These are phyloP conservation scores for Quercus robur DNA, from an alignment of 306 rosid genomes.

Conservation along the genomic window DNA sequence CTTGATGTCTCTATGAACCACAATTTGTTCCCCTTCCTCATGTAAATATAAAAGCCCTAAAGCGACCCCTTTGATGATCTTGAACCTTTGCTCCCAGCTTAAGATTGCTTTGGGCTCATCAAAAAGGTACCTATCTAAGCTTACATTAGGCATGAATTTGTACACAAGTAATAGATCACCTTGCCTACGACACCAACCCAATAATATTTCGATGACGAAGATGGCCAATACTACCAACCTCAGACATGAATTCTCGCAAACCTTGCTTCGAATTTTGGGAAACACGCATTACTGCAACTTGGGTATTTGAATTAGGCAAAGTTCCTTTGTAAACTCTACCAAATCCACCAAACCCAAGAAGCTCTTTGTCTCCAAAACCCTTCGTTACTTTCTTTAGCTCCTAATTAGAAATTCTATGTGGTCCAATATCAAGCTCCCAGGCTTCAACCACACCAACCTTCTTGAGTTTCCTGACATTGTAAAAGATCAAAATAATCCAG, in stretches of 20 bases:
- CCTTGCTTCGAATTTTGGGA: conserved; percentile 30
- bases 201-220: conserved; percentile 29
- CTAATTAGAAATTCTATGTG: conserved; percentile 14
- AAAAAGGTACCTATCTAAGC: conserved; percentile 36
- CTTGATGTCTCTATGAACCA: conserved; percentile 53
- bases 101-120: conserved; percentile 20
- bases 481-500: background rate
- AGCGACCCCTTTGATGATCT: conserved; percentile 33
- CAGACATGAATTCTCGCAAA: conserved; percentile 26
- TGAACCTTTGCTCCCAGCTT: conserved; percentile 30
- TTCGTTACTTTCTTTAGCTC: conserved; percentile 25
- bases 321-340: conserved; percentile 30
- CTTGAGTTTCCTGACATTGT: conserved; percentile 2
- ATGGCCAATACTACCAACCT: conserved; percentile 26
- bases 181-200: conserved; percentile 35
- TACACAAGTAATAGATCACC: conserved; percentile 30
- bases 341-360: conserved; percentile 33
- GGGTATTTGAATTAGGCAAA: conserved; percentile 13
- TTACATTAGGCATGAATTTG: conserved; percentile 35
- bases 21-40: conserved; percentile 36
- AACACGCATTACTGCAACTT: conserved; percentile 33
- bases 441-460: conserved; percentile 22
- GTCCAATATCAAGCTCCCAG: conserved; percentile 32
- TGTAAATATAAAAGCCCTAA: conserved; percentile 32
- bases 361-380: conserved; percentile 24